Evolutionary conservation across 2,329 filamentous ascomycete species (phyloP).

Genomic region (Aspergillus eucalypticola): DNA sequence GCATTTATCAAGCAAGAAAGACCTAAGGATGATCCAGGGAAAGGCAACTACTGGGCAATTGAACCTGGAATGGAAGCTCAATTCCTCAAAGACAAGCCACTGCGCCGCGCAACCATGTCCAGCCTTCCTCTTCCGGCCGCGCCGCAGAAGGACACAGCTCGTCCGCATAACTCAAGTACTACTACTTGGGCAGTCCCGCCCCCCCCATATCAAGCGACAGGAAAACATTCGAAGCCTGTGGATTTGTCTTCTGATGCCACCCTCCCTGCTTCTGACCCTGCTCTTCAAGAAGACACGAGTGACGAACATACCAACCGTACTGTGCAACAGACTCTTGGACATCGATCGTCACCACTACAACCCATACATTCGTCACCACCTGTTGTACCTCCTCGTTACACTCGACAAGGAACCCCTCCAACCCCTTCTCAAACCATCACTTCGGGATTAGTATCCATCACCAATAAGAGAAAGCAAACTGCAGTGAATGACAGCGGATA

Average conservation of each 20-base stretch:
- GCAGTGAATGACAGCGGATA: constrained; percentile 94
- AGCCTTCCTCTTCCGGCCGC: constrained; percentile 42
- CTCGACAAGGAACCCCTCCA: constrained; percentile 69
- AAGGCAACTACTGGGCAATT: constrained; percentile 97
- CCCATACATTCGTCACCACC: constrained; percentile 88
- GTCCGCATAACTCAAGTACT: constrained; percentile 34
- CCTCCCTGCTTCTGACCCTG: constrained; percentile 69
- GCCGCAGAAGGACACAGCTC: constrained; percentile 32
- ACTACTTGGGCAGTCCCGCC: constrained; percentile 39
- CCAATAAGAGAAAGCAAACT: constrained; percentile 73
- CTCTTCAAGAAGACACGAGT: constrained; percentile 55
- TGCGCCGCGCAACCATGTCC: constrained; percentile 49
- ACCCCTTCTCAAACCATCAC: constrained; percentile 66
- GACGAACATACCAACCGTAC: constrained; percentile 43
- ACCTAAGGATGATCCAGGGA: constrained; percentile 94
- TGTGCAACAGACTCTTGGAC: constrained; percentile 28
- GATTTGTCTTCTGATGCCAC: constrained; percentile 78
- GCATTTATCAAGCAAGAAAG: constrained; percentile 94
- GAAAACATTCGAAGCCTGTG: constrained; percentile 31
- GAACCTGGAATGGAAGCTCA: constrained; percentile 83
- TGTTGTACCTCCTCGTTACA: constrained; percentile 59
- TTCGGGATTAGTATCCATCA: constrained; percentile 63
- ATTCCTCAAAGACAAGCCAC: constrained; percentile 83
- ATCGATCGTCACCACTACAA: constrained; percentile 52
- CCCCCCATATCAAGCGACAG: constrained; percentile 22